These are phyloP conservation scores for Hanseniaspora nectarophila DNA, from an alignment of 805 yeast genomes.

Conservation along the genomic window DNA sequence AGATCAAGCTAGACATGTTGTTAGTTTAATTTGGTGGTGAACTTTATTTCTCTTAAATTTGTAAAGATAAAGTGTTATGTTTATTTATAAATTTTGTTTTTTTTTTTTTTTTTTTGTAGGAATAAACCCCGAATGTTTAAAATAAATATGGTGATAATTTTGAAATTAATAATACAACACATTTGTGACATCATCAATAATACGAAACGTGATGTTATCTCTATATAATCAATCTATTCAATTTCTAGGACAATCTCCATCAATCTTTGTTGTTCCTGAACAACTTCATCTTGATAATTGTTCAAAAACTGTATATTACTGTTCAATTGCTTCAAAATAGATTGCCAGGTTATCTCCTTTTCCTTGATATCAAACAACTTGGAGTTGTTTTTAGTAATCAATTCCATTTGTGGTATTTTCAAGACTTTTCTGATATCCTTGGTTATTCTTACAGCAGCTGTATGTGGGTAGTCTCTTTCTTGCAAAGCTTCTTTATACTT, in stretches of 20 bases:
- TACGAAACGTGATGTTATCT: no score
- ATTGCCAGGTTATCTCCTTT: conserved; percentile 24
- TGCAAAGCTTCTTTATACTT: conserved; percentile 54
- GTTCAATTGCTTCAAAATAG: conserved; percentile 16
- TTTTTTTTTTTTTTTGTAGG: background rate
- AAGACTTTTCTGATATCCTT: conserved; percentile 74
- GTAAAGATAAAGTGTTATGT: background rate
- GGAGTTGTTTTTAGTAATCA: conserved; percentile 37
- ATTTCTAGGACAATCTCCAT: conserved; percentile 9
- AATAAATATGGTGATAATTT: no score
- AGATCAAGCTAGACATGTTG: conserved; percentile 1
- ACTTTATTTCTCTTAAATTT: no score
- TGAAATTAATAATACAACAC: no score
- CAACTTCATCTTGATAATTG: conserved; percentile 22
- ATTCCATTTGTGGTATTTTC: conserved; percentile 65
- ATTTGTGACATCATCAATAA: no score
- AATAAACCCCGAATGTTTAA: no score
- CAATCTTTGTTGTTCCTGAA: conserved; percentile 15
- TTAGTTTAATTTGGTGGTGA: background rate
- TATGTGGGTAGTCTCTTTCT: conserved; percentile 63
- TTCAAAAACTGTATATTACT: conserved; percentile 22
- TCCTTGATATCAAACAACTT: conserved; percentile 19
- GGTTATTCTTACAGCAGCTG: conserved; percentile 65
- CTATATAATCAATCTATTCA: background rate
- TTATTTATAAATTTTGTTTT: background rate